Evolutionary conservation across 129 eudicot species (phyloP), one percentile per base, ranked within the genome.

Genomic region (Calendula officinalis): DNA sequence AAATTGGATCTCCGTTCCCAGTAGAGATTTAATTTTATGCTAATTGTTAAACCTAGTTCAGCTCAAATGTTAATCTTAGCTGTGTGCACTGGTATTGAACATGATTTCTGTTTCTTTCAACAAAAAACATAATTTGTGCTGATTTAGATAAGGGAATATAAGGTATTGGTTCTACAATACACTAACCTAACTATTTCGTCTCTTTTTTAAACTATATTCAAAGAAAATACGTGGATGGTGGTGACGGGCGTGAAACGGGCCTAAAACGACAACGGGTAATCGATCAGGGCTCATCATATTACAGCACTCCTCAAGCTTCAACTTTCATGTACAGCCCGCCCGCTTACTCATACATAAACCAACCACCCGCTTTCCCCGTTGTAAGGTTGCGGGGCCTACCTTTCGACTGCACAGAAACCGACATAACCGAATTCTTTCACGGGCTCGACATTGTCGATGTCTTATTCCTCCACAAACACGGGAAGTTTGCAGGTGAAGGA

Each of bases 371-470:
- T 12, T 87, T 91, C 60, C 98, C 98, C 16, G 95, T 91, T 56
- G 96, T 91, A 64, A 77, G 94, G 10, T 83, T 91, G 35, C 95
- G 96, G 22, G 98, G 98, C 51, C 84, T 91, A n/a, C 98, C 98
- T 5, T 91, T 84, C 58, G 96, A 88, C 74, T 88, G 96, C 68
- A 52, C 95, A 11, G 98, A 91, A 78, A 70, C 83, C 11, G 98
- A 91, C 68, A 75, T 91, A 43, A 73, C 79, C n/a, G 98, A 91
- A 57, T 91, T 91, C 68, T 76, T 92, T 67, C 95, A 82, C 52
- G 96, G 96, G 38, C 81, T 92, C 14, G 96, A 88, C 72, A 78
- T 92, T 14, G 84, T 92, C 60, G 98, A 92, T 68, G 81, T 92
- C 44, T 78, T 92, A 6, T 78, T 92, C 51, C 82, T 86, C 40